Evolutionary conservation across 257 asterid species (phyloP).

Genomic region (Coffea canephora): DNA sequence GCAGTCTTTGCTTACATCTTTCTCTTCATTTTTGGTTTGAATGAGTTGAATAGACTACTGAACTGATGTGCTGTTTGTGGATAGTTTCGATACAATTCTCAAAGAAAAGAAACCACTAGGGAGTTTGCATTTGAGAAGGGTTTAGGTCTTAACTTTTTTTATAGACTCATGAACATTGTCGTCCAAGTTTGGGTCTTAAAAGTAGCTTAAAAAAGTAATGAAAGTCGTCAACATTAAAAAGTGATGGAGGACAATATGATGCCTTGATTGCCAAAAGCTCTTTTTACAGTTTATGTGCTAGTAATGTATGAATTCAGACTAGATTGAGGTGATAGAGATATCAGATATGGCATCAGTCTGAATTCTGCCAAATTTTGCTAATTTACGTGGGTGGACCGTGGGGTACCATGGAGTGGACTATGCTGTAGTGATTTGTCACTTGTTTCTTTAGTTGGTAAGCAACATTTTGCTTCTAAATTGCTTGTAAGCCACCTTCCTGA

Average conservation of each 20-base stretch:
- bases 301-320: not conserved
- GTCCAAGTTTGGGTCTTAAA: not conserved
- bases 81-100: not conserved
- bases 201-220: slow-evolving; percentile 3
- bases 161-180: not conserved
- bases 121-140: not conserved
- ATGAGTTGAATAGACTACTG: slow-evolving; percentile 4
- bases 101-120: not conserved
- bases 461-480: no score
- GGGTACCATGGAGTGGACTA: no score
- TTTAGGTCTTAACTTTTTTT: not conserved
- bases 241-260: slow-evolving; percentile 5
- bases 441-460: no score
- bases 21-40: not conserved
- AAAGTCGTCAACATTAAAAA: slow-evolving; percentile 9
- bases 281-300: not conserved
- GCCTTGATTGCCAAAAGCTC: slow-evolving; percentile 13
- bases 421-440: no score
- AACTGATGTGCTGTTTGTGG: not conserved
- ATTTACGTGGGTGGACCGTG: no score
- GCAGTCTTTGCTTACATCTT: not conserved
- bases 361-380: no score
- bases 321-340: not conserved
- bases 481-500: no score
- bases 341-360: not conserved